These are phyloP conservation scores for Diplogelasinospora grovesii DNA, from an alignment of 495 filamentous ascomycete species.

Conservation along the genomic window DNA sequence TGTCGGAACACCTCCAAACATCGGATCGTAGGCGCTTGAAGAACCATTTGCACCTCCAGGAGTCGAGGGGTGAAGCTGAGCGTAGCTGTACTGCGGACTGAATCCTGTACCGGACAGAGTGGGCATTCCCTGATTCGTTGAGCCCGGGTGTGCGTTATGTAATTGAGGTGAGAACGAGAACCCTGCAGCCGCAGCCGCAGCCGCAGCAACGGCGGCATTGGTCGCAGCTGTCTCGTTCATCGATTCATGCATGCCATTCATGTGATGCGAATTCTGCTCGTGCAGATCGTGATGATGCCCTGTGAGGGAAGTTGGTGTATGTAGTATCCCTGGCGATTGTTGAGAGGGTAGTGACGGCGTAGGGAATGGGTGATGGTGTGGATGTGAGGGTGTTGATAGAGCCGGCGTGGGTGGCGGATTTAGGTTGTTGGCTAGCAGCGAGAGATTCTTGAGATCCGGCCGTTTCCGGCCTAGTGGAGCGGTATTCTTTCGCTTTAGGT, in stretches of 20 bases:
- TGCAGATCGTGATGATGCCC: conserved; percentile 17
- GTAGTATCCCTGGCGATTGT: conserved; percentile 25
- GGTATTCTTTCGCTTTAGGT: conserved; percentile 37
- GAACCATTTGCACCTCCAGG: conserved; percentile 14
- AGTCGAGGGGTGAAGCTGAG: conserved; percentile 14
- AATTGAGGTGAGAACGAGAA: conserved; percentile 17
- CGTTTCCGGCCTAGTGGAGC: conserved; percentile 23
- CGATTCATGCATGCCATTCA: conserved; percentile 16
- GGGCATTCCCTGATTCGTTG: conserved; percentile 4
- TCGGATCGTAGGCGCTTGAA: conserved; percentile 43
- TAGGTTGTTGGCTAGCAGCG: conserved; percentile 17
- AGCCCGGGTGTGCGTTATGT: background rate
- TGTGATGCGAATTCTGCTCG: conserved; percentile 7
- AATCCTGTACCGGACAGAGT: conserved; percentile 9
- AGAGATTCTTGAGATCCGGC: conserved; percentile 24
- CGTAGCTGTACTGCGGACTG: conserved; percentile 21
- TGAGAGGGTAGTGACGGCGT: conserved; percentile 21
- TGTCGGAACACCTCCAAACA: conserved; percentile 45
- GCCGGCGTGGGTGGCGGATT: conserved; percentile 18
- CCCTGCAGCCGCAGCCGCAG: conserved; percentile 11
- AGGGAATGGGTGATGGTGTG: conserved; percentile 27
- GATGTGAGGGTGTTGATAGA: conserved; percentile 22
- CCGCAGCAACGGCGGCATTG: no score
- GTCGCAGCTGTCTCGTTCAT: conserved; percentile 12
- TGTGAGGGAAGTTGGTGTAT: conserved; percentile 19